Conservation (phyloP, 441 rosid species). For the Pelargonium citronellum region DNA sequence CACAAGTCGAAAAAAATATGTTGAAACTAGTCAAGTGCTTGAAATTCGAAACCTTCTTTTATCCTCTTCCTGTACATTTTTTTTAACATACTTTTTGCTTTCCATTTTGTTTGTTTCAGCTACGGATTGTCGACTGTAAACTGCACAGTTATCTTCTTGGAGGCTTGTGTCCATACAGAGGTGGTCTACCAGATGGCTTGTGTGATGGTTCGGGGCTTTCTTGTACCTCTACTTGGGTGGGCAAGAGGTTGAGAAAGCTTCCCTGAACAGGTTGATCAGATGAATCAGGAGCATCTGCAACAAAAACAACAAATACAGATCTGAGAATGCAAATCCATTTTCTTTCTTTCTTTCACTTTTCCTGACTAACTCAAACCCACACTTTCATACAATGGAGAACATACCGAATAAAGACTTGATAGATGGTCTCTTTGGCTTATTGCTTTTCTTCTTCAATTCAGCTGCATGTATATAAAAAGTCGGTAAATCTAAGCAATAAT, state of each 20-base stretch:
- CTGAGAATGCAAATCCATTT: not conserved
- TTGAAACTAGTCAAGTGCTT: slow-evolving; percentile 15
- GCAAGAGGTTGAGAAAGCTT: slow-evolving; percentile 71
- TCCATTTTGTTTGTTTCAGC: not conserved
- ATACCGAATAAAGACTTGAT: slow-evolving; percentile 91
- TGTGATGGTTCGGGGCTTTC: slow-evolving; percentile 29
- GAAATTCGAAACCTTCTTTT: slow-evolving; percentile 22
- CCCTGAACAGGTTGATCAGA: slow-evolving; percentile 54
- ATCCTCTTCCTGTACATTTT: slow-evolving; percentile 2
- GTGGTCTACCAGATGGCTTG: not conserved
- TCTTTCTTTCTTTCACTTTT: too few relatives aligned
- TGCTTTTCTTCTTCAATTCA: slow-evolving; percentile 78
- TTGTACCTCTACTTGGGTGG: slow-evolving; percentile 45
- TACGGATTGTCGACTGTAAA: not conserved
- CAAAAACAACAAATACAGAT: not conserved
- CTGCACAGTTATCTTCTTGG: not conserved
- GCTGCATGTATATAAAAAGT: slow-evolving; percentile 33
- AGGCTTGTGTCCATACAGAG: not conserved
- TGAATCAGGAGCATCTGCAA: slow-evolving; percentile 24
- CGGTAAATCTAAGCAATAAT: not conserved
- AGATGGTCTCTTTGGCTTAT: slow-evolving; percentile 87
- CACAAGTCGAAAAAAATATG: not conserved
- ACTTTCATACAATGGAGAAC: slow-evolving; percentile 11
- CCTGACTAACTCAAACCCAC: not conserved
- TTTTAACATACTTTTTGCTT: not conserved